Base-by-base conservation (phyloP, 2,329 filamentous ascomycete genomes). In the Myotisia sp. region DNA sequence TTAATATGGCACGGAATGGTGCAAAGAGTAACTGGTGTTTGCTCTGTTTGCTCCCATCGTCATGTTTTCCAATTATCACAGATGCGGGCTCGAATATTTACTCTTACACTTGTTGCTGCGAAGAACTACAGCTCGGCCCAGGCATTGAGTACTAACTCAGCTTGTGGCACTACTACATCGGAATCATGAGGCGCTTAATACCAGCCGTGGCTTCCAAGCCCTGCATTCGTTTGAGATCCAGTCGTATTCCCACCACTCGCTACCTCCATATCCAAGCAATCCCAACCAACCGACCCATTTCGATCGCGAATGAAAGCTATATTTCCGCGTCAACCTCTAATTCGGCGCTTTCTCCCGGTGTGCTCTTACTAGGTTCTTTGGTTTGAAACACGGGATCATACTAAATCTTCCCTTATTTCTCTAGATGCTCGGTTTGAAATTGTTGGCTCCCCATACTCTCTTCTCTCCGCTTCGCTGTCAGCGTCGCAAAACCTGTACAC, bases 401-500 rank as follows among this genome's bases (percentile, higher is more conserved):
- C n/a, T n/a, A n/a, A n/a, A n/a, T n/a, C n/a, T n/a, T n/a, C n/a
- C 16, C 23, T 34, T 18, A 19, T n/a, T 13, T 3, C 19, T 19
- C 23, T 34, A 94, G 90, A 95, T 70, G 90, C 90, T 36, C 76
- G 77, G 38, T 98, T 98, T 58, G 84, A 95, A 59, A 84, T 95
- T 30, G 66, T 98, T 44, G 90, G 90, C 42, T 74, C 82, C 16
- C 85, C 87, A 1, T 90, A 90, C 59, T 95, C 90, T 36, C 74
- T 98, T 43, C 76, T 98, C 47, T 94, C 87, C 14, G 86, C 93
- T 44, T 83, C 79, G 5, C 72, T 98, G 34, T 92, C 90, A 22
- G 82, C 90, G 26, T 95, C 87, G 20, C 87, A 95, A 58, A 79
- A 81, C 48, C 74, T 98, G 32, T 94, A 90, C 59, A 94, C 90